phyloP scores from a whole-genome alignment of 73 alveolate species.

The Stentor coeruleus region DNA sequence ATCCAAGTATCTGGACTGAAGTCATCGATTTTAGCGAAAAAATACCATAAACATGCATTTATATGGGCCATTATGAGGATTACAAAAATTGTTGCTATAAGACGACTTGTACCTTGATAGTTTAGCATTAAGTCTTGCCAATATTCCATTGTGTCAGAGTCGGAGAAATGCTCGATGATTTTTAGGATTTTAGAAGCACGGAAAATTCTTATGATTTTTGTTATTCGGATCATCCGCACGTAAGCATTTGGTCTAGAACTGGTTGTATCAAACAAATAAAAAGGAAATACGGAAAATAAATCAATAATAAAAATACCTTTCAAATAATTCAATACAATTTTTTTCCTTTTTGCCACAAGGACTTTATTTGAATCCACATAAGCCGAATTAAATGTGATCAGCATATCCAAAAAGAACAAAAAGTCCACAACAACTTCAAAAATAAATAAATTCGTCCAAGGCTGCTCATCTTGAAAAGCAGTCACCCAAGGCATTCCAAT shows the following conservation, averaged over 20 bases:
- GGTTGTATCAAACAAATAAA: background rate
- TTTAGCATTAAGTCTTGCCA: constrained; percentile 31
- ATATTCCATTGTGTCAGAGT: background rate
- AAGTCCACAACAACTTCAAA: constrained; percentile 50
- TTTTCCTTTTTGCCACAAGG: constrained; percentile 44
- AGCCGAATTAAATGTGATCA: constrained; percentile 62
- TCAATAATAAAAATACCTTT: constrained; percentile 69
- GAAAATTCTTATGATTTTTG: background rate
- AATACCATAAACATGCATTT: constrained; percentile 40
- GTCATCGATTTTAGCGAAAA: constrained; percentile 38
- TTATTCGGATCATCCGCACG: background rate
- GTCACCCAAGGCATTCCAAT: constrained; percentile 18
- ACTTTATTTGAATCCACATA: constrained; percentile 69
- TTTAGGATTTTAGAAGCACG: constrained; percentile 11
- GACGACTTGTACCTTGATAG: background rate
- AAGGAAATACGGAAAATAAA: constrained; percentile 68
- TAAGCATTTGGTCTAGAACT: background rate
- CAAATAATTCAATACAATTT: constrained; percentile 45
- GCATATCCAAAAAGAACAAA: constrained; percentile 58
- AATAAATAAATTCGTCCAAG: constrained; percentile 21
- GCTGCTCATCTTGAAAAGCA: constrained; percentile 1
- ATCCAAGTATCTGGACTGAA: constrained; percentile 50
- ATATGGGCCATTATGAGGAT: constrained; percentile 28
- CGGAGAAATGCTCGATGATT: background rate
- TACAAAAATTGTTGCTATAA: background rate